Percentiles rank a stretch among this genome's conserved stretches.
phyloP scores from a whole-genome alignment of 208 protist genomes.

The Wallacemonas sp. region DNA sequence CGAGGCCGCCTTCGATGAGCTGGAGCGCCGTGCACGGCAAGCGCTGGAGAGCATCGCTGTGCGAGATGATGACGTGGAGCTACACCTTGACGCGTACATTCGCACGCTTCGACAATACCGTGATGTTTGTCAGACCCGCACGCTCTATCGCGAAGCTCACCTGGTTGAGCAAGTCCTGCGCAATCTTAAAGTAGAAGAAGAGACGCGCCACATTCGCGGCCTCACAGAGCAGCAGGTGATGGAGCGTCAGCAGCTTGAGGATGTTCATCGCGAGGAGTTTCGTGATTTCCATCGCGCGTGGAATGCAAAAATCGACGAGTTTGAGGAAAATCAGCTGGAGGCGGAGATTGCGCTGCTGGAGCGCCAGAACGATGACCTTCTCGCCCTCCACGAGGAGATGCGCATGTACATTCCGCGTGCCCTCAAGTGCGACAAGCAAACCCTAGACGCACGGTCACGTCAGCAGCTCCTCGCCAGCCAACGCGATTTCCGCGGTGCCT shows the following conservation, averaged over 20 bases:
- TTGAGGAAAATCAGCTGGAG: slow-evolving; percentile 84
- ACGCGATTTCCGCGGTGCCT: slow-evolving; percentile 81
- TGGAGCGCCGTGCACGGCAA: slow-evolving; percentile 61
- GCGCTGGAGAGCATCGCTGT: slow-evolving; percentile 75
- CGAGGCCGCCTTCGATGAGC: slow-evolving; percentile 37
- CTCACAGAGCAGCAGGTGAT: slow-evolving; percentile 89
- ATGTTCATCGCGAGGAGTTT: slow-evolving; percentile 87
- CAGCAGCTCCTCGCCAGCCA: slow-evolving; percentile 90
- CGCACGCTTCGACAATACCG: slow-evolving; percentile 76
- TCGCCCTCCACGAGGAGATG: slow-evolving; percentile 76
- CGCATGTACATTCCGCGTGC: slow-evolving; percentile 49
- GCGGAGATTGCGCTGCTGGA: slow-evolving; percentile 80
- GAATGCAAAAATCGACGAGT: slow-evolving; percentile 86
- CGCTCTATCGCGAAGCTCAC: slow-evolving; percentile 91
- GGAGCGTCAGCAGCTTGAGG: slow-evolving; percentile 82
- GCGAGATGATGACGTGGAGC: slow-evolving; percentile 41
- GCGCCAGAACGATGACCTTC: slow-evolving; percentile 89
- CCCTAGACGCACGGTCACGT: slow-evolving; percentile 69
- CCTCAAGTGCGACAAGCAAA: slow-evolving; percentile 26
- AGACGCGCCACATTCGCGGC: slow-evolving; percentile 82
- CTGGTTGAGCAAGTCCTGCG: slow-evolving; percentile 90
- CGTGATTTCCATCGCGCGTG: slow-evolving; percentile 82
- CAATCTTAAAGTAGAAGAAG: slow-evolving; percentile 87
- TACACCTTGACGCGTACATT: slow-evolving; percentile 50
- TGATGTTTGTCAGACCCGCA: slow-evolving; percentile 71